Conservation (phyloP, 1,139 yeast genomes). For the Debaryomyces sp. region DNA sequence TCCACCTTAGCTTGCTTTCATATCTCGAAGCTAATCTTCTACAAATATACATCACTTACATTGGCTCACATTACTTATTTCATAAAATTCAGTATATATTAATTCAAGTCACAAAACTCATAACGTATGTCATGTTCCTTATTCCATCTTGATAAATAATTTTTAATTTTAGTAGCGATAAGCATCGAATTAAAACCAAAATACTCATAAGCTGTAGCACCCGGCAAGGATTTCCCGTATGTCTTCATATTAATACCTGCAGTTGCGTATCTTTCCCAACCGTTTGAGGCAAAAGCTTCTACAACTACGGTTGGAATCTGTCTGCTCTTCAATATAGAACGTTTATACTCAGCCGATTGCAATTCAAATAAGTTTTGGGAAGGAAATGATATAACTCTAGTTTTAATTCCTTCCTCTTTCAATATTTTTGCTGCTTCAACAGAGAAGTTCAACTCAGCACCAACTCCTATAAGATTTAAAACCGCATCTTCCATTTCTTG, state of each 20-base stretch:
- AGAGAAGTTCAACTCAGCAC: slow-evolving; percentile 32
- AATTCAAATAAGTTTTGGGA: slow-evolving; percentile 28
- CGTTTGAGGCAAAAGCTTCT: slow-evolving; percentile 36
- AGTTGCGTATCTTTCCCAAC: slow-evolving; percentile 39
- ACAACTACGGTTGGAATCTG: slow-evolving; percentile 29
- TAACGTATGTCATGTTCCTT: slow-evolving; percentile 20
- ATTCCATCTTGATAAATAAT: slow-evolving; percentile 20
- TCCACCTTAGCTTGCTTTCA: too few relatives aligned
- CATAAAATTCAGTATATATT: too few relatives aligned
- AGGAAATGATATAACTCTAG: slow-evolving; percentile 35
- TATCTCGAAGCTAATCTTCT: too few relatives aligned
- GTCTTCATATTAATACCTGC: slow-evolving; percentile 34
- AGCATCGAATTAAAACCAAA: slow-evolving; percentile 31
- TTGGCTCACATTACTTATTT: too few relatives aligned
- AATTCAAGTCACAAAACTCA: slow-evolving; percentile 26
- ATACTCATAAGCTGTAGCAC: slow-evolving; percentile 28
- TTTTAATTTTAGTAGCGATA: slow-evolving; percentile 23
- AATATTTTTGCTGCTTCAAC: slow-evolving; percentile 28
- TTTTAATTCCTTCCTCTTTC: slow-evolving; percentile 20
- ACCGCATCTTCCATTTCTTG: slow-evolving; percentile 18
- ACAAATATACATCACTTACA: too few relatives aligned
- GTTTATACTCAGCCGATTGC: slow-evolving; percentile 26
- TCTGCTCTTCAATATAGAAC: slow-evolving; percentile 18
- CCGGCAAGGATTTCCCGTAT: slow-evolving; percentile 35
- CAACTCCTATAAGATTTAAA: slow-evolving; percentile 28